Evolutionary conservation across 768 basidiomycete species (phyloP), one percentile per base, ranked within the genome.

Genomic region (Agaricus blazei): DNA sequence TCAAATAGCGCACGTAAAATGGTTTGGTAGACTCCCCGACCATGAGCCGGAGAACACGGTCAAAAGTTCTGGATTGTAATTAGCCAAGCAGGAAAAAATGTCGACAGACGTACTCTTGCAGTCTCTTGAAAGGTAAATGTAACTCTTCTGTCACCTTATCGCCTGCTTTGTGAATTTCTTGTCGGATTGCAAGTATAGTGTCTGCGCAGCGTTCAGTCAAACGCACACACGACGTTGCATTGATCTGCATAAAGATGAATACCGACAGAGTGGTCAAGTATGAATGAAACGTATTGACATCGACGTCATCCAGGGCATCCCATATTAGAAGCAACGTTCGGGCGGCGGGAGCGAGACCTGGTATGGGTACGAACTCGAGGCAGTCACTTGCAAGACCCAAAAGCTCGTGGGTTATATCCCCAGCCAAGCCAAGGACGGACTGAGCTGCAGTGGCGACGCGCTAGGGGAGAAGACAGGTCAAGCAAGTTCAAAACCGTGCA

Each of bases 1-100:
- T 83, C 45, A 93, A 74, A 63, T 89, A 92, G 3, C 88, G 77
- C 66, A 88, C 88, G 59, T 93, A 68, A 71, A 90, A 92, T 0
- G 90, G 86, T 1, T 88, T 29, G 82, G 81, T 36, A 79, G 75
- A 61, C 78, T 79, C 43, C 87, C 69, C 63, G 40, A 49, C 15
- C 36, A 56, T 15, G 26, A 59, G 54, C 31, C 42, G 41, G 9
- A 42, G 52, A 42, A 62, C 53, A 24, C 28, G 15, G 4, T 41
- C 42, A 28, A 62, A 62, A 6, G 58, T 37, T 1, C 60, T 62
- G 36, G 9, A 34, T 51, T 7, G 11, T 23, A 27, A 27, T 27
- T 12, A 40, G 31, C 9, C 19, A 19, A n/a, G 28, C 27, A 2
- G 1, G 19, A 29, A 2, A 12, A 27, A n/a, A 2, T 24, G 8